A percentile compares a stretch with the other conserved stretches of the same genome.
phyloP scores from a whole-genome alignment of 2,329 filamentous ascomycete genomes.

The Dothideomycetes sp. region DNA sequence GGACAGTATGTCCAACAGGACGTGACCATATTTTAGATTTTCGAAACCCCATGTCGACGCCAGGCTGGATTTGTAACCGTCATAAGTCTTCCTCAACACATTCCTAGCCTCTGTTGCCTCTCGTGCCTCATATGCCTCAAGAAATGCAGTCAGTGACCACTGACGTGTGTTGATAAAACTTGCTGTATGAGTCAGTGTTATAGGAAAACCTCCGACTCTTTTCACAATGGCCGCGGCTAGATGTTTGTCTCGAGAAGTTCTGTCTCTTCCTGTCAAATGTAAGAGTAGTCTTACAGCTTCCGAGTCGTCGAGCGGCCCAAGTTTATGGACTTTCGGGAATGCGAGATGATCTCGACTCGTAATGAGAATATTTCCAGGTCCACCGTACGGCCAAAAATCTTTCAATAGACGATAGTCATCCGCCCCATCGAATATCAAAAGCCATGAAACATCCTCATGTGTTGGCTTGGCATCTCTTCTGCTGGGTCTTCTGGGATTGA shows the following conservation, averaged over 20 bases:
- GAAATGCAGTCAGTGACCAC: conserved; percentile 15
- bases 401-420: background rate
- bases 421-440: conserved; percentile 8
- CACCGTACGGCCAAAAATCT: conserved; percentile 6
- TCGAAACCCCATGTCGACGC: background rate
- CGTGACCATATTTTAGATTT: background rate
- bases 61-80: too few species aligned
- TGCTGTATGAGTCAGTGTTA: conserved; percentile 20
- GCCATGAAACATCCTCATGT: conserved; percentile 9
- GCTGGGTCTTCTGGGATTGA: conserved; percentile 2
- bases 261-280: background rate
- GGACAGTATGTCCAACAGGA: background rate
- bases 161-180: conserved; percentile 15
- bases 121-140: conserved; percentile 10
- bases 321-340: background rate
- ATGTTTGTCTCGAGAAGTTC: background rate
- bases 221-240: background rate
- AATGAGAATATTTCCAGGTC: conserved; percentile 4
- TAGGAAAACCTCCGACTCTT: conserved; percentile 16
- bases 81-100: background rate
- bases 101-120: background rate
- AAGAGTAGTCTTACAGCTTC: background rate
- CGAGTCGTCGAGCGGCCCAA: background rate
- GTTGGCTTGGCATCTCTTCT: too few species aligned
- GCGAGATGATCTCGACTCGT: conserved; percentile 7